phyloP scores from a whole-genome alignment of 2,329 filamentous ascomycete species.

The Diaporthe batatas region DNA sequence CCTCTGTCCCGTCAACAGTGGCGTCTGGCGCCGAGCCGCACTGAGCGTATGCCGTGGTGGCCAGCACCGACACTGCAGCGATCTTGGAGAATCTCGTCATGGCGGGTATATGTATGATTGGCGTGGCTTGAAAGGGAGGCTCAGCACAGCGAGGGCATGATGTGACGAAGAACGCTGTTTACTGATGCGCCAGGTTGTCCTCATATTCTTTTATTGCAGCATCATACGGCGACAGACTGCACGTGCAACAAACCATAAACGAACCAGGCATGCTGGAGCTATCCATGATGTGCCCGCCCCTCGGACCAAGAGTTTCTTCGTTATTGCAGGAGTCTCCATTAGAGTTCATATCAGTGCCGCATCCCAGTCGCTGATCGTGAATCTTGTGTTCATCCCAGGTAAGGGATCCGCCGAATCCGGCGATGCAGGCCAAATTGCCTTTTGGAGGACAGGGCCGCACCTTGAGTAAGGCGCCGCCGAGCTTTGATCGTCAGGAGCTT shows the following conservation, averaged over 20 bases:
- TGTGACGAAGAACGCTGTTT: not conserved
- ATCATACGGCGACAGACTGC: not conserved
- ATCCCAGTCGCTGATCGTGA: not conserved
- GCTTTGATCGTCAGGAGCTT: slow-evolving; percentile 23
- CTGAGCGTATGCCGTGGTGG: slow-evolving; percentile 55
- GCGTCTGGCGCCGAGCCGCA: slow-evolving; percentile 64
- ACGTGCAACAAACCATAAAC: not conserved
- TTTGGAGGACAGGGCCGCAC: not conserved
- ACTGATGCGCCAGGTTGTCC: not conserved
- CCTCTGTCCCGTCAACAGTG: slow-evolving; percentile 59
- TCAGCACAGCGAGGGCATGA: not conserved
- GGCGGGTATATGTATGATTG: not conserved
- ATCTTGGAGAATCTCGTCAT: slow-evolving; percentile 21
- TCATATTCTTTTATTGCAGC: not conserved
- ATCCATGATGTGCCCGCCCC: not conserved
- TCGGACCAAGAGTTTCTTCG: slow-evolving; percentile 14
- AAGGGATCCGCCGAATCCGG: not conserved
- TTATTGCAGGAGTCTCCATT: slow-evolving; percentile 28
- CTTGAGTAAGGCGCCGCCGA: slow-evolving; percentile 12
- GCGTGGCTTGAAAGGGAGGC: not conserved
- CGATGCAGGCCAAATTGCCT: slow-evolving; percentile 2
- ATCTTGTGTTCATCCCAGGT: slow-evolving; percentile 11
- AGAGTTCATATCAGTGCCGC: slow-evolving; percentile 10
- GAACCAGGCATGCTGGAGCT: slow-evolving; percentile 6
- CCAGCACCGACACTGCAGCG: slow-evolving; percentile 50